Evolutionary conservation across 2,329 filamentous ascomycete genomes (phyloP), one percentile per base, ranked within the genome.

Genomic region (Hypoxylon sp.): DNA sequence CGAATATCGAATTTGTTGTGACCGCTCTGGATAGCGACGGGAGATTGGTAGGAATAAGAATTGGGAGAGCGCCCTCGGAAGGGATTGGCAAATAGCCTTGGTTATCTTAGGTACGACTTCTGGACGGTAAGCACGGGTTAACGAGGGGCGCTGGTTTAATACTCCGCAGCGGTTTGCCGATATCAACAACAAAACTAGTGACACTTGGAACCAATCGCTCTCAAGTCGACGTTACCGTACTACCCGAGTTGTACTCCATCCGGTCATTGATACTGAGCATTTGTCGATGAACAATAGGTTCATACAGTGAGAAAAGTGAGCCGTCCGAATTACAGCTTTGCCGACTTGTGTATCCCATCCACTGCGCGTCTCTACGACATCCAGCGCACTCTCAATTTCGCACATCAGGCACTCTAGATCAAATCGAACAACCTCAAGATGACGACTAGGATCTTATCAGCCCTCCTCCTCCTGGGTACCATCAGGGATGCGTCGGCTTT

Each of bases 401-500:
- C 14, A 25, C 3, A 7, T 45, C 36, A 32, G 19, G 5, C 11
- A 34, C 13, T 43, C 23, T 21, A 7, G 14, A 41, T 45, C 25
- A 49, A 53, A 19, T 17, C 21, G n/a, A 36, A n/a, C 55, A 17
- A 57, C 19, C 34, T 32, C 57, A 72, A 58, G 32, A 76, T 76
- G 74, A 51, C 63, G 32, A 38, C 63, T 7, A 75, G 75, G 46
- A 60, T 72, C 43, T 64, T 79, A n/a, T 63, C 68, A 32, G 56
- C 72, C n/a, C 48, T 75, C 19, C 68, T 75, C 59, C 71, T 79
- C 46, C 71, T 79, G 46, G 73, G 76, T 71, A 69, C 71, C 51
- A 76, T 80, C 38, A 76, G 77, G 43, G 72, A 80, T 63, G 85
- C 83, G 50, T 77, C 86, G 73, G 94, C 91, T 65, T 97, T 97